phyloP scores from a whole-genome alignment of 2,329 filamentous ascomycete genomes.

The Penicillium polonicum region DNA sequence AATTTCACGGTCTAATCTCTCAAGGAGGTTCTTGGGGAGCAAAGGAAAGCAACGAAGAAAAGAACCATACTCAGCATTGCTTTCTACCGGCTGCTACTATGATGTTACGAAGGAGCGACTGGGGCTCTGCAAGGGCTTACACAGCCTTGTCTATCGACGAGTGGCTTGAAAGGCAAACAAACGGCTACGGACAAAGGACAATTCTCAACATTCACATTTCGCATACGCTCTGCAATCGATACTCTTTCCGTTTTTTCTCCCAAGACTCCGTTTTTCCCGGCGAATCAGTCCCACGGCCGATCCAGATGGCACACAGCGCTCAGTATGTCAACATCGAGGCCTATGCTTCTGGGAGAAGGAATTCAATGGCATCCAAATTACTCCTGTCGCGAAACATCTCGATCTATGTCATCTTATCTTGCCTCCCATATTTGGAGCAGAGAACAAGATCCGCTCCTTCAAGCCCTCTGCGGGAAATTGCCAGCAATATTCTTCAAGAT shows the following conservation, averaged over 20 bases:
- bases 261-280: not conserved
- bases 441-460: too few relatives aligned
- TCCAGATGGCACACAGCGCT: not conserved
- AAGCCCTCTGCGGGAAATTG: too few relatives aligned
- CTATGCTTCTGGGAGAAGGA: not conserved
- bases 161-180: too few relatives aligned
- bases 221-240: not conserved
- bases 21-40: not conserved
- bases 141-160: not conserved
- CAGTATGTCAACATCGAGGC: not conserved
- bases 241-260: not conserved
- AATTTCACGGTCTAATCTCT: not conserved
- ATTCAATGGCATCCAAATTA: not conserved
- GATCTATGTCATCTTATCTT: not conserved
- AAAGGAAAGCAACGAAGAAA: not conserved
- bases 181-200: not conserved
- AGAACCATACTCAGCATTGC: not conserved
- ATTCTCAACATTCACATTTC: not conserved
- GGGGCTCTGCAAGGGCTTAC: not conserved
- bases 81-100: too few relatives aligned
- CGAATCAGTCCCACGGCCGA: not conserved
- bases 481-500: too few relatives aligned
- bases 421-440: not conserved
- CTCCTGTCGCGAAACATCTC: not conserved
- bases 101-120: not conserved